These are phyloP conservation scores for Chimonanthus salicifolius DNA, from an alignment of 164 flowering plant genomes.

Conservation along the genomic window DNA sequence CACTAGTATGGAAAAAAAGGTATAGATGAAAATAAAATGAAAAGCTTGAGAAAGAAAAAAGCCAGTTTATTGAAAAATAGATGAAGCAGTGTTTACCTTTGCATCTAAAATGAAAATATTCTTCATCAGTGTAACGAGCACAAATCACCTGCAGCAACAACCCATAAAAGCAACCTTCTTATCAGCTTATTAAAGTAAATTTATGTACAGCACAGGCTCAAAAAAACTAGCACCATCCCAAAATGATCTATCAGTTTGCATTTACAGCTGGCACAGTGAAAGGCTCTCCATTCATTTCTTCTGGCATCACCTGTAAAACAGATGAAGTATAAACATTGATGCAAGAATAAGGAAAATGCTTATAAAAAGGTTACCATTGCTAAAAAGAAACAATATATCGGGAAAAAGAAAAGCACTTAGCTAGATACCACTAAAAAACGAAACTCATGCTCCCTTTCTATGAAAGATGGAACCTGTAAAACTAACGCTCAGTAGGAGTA, in stretches of 20 bases:
- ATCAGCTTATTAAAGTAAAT: neutral
- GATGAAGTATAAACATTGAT: neutral
- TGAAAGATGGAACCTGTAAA: conserved; percentile 68
- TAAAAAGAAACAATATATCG: too few species aligned
- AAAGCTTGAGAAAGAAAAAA: neutral
- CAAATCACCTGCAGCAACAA: conserved; percentile 62
- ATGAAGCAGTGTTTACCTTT: conserved; percentile 40
- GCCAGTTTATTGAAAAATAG: neutral
- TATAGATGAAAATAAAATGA: neutral
- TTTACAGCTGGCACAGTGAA: conserved; percentile 56
- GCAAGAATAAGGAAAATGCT: neutral
- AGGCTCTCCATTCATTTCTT: conserved; percentile 56
- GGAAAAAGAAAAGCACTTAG: neutral
- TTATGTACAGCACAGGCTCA: neutral
- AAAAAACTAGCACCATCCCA: neutral
- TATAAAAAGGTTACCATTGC: neutral
- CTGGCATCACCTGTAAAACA: conserved; percentile 55
- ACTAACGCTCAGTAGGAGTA: neutral
- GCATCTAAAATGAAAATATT: conserved; percentile 67
- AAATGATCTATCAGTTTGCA: neutral
- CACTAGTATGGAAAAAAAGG: too few species aligned
- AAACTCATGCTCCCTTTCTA: conserved; percentile 86
- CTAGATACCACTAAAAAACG: conserved; percentile 83
- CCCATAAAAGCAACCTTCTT: neutral
- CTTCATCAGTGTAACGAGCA: conserved; percentile 86